Base-by-base conservation (phyloP, 2,329 filamentous ascomycete species). In the Cladosporium austrohemisphaericum region DNA sequence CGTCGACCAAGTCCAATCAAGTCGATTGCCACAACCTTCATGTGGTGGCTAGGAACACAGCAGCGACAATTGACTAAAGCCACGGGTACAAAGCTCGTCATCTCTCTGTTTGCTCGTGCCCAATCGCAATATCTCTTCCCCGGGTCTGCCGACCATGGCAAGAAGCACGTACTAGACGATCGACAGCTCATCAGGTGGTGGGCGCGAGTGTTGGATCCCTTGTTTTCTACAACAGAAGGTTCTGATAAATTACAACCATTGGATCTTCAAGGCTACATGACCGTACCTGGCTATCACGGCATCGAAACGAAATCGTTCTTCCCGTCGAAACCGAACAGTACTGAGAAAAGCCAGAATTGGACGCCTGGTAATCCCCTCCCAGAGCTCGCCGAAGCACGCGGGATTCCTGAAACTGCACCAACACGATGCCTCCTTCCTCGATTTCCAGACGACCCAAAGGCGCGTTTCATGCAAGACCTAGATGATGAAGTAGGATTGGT, bases 91-190 rank as follows among this genome's bases (percentile, higher is more conserved):
- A 58, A 58, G 32, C 78, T 88, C 29, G 80, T 95, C 10, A 75
- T 98, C 22, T 96, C 89, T 48, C 77, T 98, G 3, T 98, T 98
- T 65, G 94, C 93, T 0, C 80, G 93, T 52, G 84, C 93, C 0
- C 93, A 97, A 65, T 83, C 85, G 44, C 93, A 97, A 63, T 98
- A 98, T 60, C 78, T 98, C 11, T 98, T 97, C 64, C 91, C 93
- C 0, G 89, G 89, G 0, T 97, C 92, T 62, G 81, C 90, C 31
- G 84, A 95, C 52, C 92, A 96, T 65, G 68, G 71, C 14, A 80
- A 80, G 2, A 98, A 98, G 65, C 93, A 98, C 71, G 85, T 98
- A 0, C 74, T 97, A 7, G 89, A 95, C 60, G 93, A 98, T 61
- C 78, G 90, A 25, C 88, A 87, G 0, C 73, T 98, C 44, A 88